Evolutionary conservation across 202 grass and related monocot species (phyloP), one percentile per base, ranked within the genome.

Genomic region (Setaria italica): DNA sequence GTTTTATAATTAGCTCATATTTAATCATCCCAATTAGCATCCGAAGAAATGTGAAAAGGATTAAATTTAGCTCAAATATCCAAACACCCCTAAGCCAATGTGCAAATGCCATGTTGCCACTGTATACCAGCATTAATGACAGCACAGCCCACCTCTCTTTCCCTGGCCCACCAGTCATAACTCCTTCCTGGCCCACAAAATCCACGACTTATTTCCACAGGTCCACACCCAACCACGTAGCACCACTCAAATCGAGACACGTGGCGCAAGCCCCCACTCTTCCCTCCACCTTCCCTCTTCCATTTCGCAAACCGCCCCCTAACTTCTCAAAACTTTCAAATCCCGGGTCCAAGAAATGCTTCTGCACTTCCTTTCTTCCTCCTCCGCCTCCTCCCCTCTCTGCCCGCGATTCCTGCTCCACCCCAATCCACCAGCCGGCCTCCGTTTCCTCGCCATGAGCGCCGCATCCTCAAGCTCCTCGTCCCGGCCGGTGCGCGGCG

Each of bases 381-480:
- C 33, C 71, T 87, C 50, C 59, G 83, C 64, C 70, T 82, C 47
- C 78, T 92, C 70, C 76, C 85, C 65, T 74, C 70, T 81, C 60
- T 35, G 67, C 54, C 43, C 74, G 37, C 87, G 70, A 69, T 87
- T 71, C 70, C 75, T 89, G 83, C 81, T 90, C 86, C 74, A 89
- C 66, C 48, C 74, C 56, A 79, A 30, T 32, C 70, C 80, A 30
- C 3, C 80, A 2, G 39, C 82, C 79, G 79, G 21, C 17, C 79
- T 84, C 45, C 69, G 66, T 45, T 14, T 83, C 62, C 79, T 87
- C 37, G 11, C 80, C 66, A 96, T 99, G 96, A 82, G 79, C 83
- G 11, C 71, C 15, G 51, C 60, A 42, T 21, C 63, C 41, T 63
- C 60, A 6, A 78, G 21, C 50, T 79, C 72, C 16, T 55, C 80